Base-by-base conservation (phyloP, 2,329 filamentous ascomycete species). In the Emergomyces pasteurianus region DNA sequence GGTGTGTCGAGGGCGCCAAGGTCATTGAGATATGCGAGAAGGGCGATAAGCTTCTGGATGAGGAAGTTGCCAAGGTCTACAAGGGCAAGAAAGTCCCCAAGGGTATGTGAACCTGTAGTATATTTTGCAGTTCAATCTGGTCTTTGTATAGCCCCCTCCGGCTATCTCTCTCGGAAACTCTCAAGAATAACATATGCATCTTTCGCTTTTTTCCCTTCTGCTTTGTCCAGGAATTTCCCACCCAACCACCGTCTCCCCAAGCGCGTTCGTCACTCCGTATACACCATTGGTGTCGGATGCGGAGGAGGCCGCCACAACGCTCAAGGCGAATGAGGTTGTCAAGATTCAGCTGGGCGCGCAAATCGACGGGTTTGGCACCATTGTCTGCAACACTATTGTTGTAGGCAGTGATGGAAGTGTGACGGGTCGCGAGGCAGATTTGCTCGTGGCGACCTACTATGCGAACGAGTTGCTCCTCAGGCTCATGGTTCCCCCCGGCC, bases 311-410 rank as follows among this genome's bases (percentile, higher is more conserved):
- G 83, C 82, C 61, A 81, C 83, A 56, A 85, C 86, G 71, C 82
- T 99, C 69, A 89, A 96, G 80, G 83, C 87, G 58, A 88, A 86
- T 64, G 94, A 99, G 79, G 79, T 89, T 64, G 83, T 96, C 78
- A 99, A 99, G 85, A 94, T 99, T 74, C 94, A 99, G 79, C 85
- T 99, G n/a, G 94, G 94, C 72, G 94, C 94, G 58, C 94, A 99
- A 80, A 96, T 99, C 65, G 90, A 97, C 78, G 94, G 94, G 60
- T 95, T 97, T 72, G 91, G 90, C 69, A 89, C 92, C 67, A 96
- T 99, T 73, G 89, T 96, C 69, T 96, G 94, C 79, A 89, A 96
- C 77, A 95, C 90, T 63, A 82, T 97, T 67, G 76, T 96, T 62
- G 87, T 95, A 63, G 81, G 84, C 68, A 86, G 84, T 66, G 81